Evolutionary conservation across 1,284 basidiomycete species (phyloP), one percentile per base, ranked within the genome.

Genomic region (Melanopsichium pennsylvanicum): DNA sequence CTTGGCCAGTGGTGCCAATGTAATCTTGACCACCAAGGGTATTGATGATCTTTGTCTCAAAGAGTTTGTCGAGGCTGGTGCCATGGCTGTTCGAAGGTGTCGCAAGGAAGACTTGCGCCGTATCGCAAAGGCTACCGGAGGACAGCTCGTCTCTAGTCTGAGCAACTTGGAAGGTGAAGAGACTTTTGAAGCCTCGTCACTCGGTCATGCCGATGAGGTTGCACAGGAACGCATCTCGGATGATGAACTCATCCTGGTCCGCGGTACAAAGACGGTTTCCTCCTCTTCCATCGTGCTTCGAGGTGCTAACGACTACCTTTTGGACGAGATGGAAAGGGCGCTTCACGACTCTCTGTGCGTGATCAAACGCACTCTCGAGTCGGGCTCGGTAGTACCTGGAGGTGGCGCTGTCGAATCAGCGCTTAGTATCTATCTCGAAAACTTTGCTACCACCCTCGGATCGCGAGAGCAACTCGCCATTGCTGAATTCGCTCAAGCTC

Each of bases 241-340:
- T 78, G 96, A 99, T 82, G 96, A 99, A 82, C 86, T 97, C 40
- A 98, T 98, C 81, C 85, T 98, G 58, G 86, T 98, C 84, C 97
- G 96, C 84, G 96, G 96, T 5, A 97, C 95, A 50, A 98, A 96
- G 84, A 89, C 93, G 29, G 94, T 97, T 81, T 94, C 85, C 84
- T 94, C 93, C 18, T 86, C 91, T 21, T 97, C 94, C 33, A 91
- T 99, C 79, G 88, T 98, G 58, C 84, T 99, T 62, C 88, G 96
- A 57, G 96, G 96, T 52, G 96, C 96, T 33, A 99, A 98, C 83
- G 96, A 99, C 83, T 98, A 97, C 83, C 92, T 98, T 90, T 84
- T 98, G 70, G 96, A 99, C 82, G 96, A 99, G 85, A 98, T 98
- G 96, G 96, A 99, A 84, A 86, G 96, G 29, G 89, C 93, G 0